Evolutionary conservation across 768 basidiomycete species (phyloP), one percentile per base, ranked within the genome.

Genomic region (Kwoniella botswanensis): DNA sequence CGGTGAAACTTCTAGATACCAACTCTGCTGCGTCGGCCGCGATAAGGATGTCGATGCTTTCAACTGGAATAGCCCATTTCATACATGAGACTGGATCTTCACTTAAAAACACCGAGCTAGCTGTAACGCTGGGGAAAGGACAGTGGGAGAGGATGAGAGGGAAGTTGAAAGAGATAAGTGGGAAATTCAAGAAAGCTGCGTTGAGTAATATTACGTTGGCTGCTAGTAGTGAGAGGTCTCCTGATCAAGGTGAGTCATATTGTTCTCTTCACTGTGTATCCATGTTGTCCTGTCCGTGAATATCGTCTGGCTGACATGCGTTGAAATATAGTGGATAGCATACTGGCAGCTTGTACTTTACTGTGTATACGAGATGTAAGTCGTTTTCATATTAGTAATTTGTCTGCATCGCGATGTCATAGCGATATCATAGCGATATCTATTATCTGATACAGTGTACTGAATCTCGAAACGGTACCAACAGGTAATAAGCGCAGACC

Each of bases 31-130:
- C 75, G 2, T 74, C 74, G 1, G 79, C 79, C 0, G 76, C 79
- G 11, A 74, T 80, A 12, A 42, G 79, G 43, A 76, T 80, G 79
- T 75, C 75, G 52, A 74, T 80, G 71, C 70, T 80, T 1, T 76
- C 75, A 50, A 73, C 64, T 13, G 76, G 72, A 41, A 63, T 76
- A 1, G 68, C 73, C 10, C 76, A 78, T 63, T 74, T 76, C 56
- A 66, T 70, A 21, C 67, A 77, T 63, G 76, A 77, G 59, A 73
- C 73, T 11, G 71, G 41, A 29, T 61, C 42, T 17, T n/a, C 18
- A 12, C 1, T 61, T 0, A 57, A 58, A 21, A 56, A 72, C 11
- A n/a, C 62, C 1, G 63, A 65, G 3, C 68, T 55, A 2, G 18
- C 11, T 4, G 11, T 18, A 4, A 35, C 24, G 22, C 55, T 71